Evolutionary conservation across 1,284 basidiomycete genomes (phyloP), one percentile per base, ranked within the genome.

Genomic region (Ceratobasidium sp.): DNA sequence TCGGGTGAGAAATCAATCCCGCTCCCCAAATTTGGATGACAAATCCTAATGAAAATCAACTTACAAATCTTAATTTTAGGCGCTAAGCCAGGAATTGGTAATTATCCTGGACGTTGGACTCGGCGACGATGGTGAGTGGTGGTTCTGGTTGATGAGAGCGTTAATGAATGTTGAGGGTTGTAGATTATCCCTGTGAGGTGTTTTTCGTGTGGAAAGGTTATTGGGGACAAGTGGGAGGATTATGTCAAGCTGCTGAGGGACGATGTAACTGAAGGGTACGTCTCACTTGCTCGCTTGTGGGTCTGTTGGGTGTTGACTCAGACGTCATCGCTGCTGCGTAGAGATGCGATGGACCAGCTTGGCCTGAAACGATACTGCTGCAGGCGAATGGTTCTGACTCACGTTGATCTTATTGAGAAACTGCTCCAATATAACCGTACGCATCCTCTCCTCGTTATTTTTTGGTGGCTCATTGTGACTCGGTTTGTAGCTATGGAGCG

Each of bases 331-430:
- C n/a, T 22, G 27, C 54, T 19, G 1, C n/a, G 57, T 78, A 95
- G 97, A 79, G 96, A 98, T 76, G 97, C 97, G 9, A 88, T 99
- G 67, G 96, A 98, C 78, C 91, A 93, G 79, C 87, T 98, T 4
- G 93, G 96, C 78, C 85, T 99, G 73, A 97, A 95, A 83, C 87
- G 97, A 75, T 99, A 99, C 83, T 99, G 97, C 84, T 99, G 97
- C 84, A 88, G 97, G 60, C 89, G 97, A 72, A 99, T 99, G 97
- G 95, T 99, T 14, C 85, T 99, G 73, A 99, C 97, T 0, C 97
- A 99, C 82, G 96, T 98, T 76, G 97, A 98, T 84, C 87, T 98
- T 76, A 98, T 98, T 79, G 96, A 98, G 84, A 98, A 98, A 84
- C 87, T 98, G 22, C 86, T 98, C 31, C 95, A 97, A 80, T 98